These are phyloP conservation scores for Stachybotrys chlorohalonatus DNA, from an alignment of 2,329 filamentous ascomycete genomes.

Conservation along the genomic window DNA sequence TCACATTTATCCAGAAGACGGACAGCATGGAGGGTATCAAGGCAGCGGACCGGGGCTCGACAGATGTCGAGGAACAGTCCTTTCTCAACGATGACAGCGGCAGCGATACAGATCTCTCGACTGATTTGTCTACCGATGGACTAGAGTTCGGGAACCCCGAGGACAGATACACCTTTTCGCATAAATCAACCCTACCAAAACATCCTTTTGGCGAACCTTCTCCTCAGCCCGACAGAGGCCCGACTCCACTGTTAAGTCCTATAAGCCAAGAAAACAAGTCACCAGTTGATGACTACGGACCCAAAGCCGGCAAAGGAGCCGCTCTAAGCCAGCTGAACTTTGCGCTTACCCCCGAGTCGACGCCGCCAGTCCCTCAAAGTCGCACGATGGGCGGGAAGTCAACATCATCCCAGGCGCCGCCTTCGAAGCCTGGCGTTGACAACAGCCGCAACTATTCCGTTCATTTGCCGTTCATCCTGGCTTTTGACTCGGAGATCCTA, in stretches of 20 bases:
- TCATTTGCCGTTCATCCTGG: conserved; percentile 72
- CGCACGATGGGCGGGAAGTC: conserved; percentile 14
- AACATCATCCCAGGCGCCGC: conserved; percentile 21
- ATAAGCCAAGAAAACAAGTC: not conserved
- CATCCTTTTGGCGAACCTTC: conserved; percentile 23
- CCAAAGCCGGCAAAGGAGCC: not conserved
- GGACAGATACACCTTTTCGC: conserved; percentile 2
- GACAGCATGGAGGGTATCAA: conserved; percentile 34
- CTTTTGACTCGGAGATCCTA: conserved; percentile 69
- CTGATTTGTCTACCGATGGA: conserved; percentile 48
- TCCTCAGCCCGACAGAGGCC: conserved; percentile 18
- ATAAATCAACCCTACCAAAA: conserved; percentile 17
- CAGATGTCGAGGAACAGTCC: conserved; percentile 25
- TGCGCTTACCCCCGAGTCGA: conserved; percentile 37
- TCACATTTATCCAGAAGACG: conserved; percentile 45
- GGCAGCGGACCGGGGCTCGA: conserved; percentile 25
- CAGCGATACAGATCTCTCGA: conserved; percentile 50
- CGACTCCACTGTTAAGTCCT: conserved; percentile 22
- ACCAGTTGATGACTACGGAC: not conserved
- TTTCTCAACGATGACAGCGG: conserved; percentile 44
- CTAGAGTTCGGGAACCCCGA: conserved; percentile 22
- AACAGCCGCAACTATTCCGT: conserved; percentile 33
- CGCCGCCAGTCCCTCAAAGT: conserved; percentile 31
- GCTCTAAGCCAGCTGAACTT: conserved; percentile 15
- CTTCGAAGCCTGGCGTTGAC: conserved; percentile 16